These are phyloP conservation scores for Arthromyces matolae DNA, from an alignment of 768 basidiomycete genomes.

Conservation along the genomic window DNA sequence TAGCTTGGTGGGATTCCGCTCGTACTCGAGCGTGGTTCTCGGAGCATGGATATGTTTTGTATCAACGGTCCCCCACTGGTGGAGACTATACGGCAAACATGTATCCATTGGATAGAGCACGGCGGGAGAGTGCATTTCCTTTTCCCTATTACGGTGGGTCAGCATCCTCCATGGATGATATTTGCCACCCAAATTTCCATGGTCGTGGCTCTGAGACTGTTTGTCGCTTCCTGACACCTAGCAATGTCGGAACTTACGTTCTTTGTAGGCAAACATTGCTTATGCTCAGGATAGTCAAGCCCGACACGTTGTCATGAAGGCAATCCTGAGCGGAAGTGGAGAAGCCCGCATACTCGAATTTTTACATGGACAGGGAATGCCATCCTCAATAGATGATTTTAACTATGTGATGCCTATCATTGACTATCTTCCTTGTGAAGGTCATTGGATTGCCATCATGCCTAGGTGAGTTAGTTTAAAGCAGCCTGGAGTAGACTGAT, in stretches of 20 bases:
- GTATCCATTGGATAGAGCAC: not conserved
- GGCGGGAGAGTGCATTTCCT: not conserved
- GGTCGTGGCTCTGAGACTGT: not conserved
- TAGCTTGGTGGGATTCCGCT: conserved; percentile 2
- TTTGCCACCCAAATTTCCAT: too few species aligned
- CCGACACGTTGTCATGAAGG: conserved; percentile 10
- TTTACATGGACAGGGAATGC: not conserved
- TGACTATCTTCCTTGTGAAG: conserved; percentile 19
- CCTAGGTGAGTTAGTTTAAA: conserved; percentile 17
- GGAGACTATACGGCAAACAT: too few species aligned
- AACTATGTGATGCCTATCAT: conserved; percentile 20
- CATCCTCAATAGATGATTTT: not conserved
- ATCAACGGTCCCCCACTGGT: not conserved
- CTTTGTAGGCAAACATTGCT: not conserved
- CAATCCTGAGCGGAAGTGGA: not conserved
- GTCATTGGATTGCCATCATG: conserved; percentile 25
- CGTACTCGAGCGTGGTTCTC: not conserved
- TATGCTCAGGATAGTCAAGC: conserved; percentile 6
- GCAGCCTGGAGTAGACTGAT: too few species aligned
- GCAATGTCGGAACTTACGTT: not conserved
- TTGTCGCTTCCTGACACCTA: not conserved
- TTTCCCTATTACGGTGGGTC: not conserved
- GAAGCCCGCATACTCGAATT: conserved; percentile 1
- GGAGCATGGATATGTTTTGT: not conserved
- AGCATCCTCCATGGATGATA: too few species aligned